These are phyloP conservation scores for Endoconidiophora laricicola DNA, from an alignment of 2,329 filamentous ascomycete species.

Conservation along the genomic window DNA sequence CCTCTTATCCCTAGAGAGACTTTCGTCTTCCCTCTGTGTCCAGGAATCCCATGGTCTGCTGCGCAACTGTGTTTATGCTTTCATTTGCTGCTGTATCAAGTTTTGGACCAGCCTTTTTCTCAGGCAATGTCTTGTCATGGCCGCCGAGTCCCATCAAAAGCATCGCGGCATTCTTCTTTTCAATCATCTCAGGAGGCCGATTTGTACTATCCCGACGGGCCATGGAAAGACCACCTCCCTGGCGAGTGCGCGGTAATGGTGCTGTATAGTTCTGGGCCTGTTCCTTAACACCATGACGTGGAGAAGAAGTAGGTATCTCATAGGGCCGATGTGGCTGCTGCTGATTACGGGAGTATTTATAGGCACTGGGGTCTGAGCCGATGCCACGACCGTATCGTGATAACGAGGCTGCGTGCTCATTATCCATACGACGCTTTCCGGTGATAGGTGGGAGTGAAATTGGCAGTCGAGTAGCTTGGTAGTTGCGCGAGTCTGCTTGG, in stretches of 20 bases:
- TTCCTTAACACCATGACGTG: no score
- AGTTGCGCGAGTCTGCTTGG: background rate
- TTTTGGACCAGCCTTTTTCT: conserved; percentile 14
- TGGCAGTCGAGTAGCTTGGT: background rate
- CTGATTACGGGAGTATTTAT: conserved; percentile 1
- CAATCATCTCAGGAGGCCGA: conserved; percentile 14
- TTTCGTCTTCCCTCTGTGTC: conserved; percentile 4
- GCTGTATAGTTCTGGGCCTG: no score
- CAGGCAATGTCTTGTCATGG: conserved; percentile 18
- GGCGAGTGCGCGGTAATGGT: no score
- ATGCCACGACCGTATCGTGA: conserved; percentile 4
- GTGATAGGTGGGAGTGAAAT: background rate
- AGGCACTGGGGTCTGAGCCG: conserved; percentile 1
- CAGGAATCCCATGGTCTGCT: conserved; percentile 25
- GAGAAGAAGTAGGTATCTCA: no score
- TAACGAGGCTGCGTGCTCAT: conserved; percentile 4
- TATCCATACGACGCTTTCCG: conserved; percentile 8
- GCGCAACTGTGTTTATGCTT: conserved; percentile 15
- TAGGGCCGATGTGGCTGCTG: no score
- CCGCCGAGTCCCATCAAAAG: conserved; percentile 32
- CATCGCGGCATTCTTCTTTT: conserved; percentile 30
- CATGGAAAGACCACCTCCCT: no score
- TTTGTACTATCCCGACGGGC: no score
- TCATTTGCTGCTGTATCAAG: background rate
- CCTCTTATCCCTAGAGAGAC: background rate